These are phyloP conservation scores for Candida endomychidarum DNA, from an alignment of 805 yeast genomes.

Conservation along the genomic window DNA sequence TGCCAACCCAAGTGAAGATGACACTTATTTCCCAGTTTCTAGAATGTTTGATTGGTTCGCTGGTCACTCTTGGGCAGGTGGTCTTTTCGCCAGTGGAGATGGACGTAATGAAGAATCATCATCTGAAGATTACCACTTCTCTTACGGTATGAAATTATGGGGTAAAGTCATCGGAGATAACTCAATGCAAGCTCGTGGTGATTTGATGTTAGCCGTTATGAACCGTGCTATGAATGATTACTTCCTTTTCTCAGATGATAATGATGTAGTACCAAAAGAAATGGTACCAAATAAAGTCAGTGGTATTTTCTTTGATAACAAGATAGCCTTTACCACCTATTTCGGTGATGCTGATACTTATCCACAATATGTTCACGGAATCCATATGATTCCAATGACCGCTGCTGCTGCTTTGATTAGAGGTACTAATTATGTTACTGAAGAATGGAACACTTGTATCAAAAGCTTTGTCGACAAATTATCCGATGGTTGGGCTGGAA, in stretches of 20 bases:
- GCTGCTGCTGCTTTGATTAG: slow-evolving; percentile 66
- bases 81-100: slow-evolving; percentile 65
- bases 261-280: slow-evolving; percentile 51
- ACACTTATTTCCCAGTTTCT: slow-evolving; percentile 64
- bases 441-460: slow-evolving; percentile 62
- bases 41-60: slow-evolving; percentile 74
- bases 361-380: slow-evolving; percentile 69
- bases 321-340: slow-evolving; percentile 69
- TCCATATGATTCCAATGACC: slow-evolving; percentile 74
- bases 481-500: slow-evolving; percentile 68
- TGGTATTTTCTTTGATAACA: slow-evolving; percentile 73
- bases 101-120: slow-evolving; percentile 76
- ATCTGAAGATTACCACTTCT: slow-evolving; percentile 72
- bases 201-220: slow-evolving; percentile 62
- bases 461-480: slow-evolving; percentile 45
- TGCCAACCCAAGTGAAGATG: slow-evolving; percentile 59
- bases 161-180: slow-evolving; percentile 57
- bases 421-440: slow-evolving; percentile 49
- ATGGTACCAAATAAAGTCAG: slow-evolving; percentile 63
- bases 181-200: slow-evolving; percentile 57
- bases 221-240: slow-evolving; percentile 53
- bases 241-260: slow-evolving; percentile 52
- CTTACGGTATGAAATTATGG: slow-evolving; percentile 70
- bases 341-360: slow-evolving; percentile 49
- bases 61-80: slow-evolving; percentile 81